Conservation (phyloP, 2,329 filamentous ascomycete genomes). For the Fusarium fujikuroi region DNA sequence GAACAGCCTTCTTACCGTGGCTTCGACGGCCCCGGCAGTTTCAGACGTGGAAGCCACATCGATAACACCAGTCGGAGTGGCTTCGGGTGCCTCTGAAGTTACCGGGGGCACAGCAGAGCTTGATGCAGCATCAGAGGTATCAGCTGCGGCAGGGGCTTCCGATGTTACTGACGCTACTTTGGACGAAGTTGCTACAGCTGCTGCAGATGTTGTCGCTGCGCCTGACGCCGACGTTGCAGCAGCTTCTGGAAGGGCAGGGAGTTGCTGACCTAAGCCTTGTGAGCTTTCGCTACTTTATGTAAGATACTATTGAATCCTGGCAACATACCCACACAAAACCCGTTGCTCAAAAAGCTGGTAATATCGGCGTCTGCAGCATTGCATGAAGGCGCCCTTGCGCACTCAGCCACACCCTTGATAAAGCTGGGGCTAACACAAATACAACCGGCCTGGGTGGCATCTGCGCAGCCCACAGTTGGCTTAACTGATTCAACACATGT, state of each 20-base stretch:
- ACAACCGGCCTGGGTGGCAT: constrained; percentile 50
- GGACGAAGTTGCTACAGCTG: constrained; percentile 9
- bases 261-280: constrained; percentile 21
- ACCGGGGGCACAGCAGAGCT: neutral
- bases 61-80: constrained; percentile 1
- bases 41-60: neutral
- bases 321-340: constrained; percentile 42
- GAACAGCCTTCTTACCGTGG: constrained; percentile 29
- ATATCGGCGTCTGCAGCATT: constrained; percentile 39
- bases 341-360: constrained; percentile 23
- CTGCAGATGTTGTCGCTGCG: constrained; percentile 12
- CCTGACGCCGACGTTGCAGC: constrained; percentile 12
- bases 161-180: constrained; percentile 17
- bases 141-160: constrained; percentile 3
- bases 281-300: neutral
- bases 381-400: constrained; percentile 46
- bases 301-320: neutral
- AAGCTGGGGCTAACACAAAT: constrained; percentile 54
- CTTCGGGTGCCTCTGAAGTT: constrained; percentile 12
- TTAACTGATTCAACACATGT: constrained; percentile 24
- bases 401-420: constrained; percentile 53
- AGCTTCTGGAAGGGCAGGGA: constrained; percentile 20
- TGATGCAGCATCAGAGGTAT: constrained; percentile 14
- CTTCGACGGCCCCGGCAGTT: neutral
- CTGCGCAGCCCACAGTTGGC: constrained; percentile 38